Base-by-base conservation (phyloP, 2,329 filamentous ascomycete species). In the Pseudocercospora fijiensis region DNA sequence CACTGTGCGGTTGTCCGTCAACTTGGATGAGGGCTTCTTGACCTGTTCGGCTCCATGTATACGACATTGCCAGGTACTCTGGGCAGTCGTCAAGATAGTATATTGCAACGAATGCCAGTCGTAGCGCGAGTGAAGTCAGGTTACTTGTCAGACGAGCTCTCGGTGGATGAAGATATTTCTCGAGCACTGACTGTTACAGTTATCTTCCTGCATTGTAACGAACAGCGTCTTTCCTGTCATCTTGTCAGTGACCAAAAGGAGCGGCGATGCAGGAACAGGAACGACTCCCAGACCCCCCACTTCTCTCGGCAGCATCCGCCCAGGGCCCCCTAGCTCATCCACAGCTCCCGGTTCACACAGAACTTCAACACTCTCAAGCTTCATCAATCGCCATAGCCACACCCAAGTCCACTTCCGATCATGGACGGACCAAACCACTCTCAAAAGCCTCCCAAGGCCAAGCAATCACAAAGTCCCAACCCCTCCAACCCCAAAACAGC, bases 401-500 rank as follows among this genome's bases (percentile, higher is more conserved):
- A 30, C 28, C 8, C 28, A 30, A 30, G 7, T 30, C 28, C 8
- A 33, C 30, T 2, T 2, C 8, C 37, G 18, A 69, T 13, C 37
- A 75, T 75, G 73, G 62, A 71, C 57, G 64, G 68, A 24, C 70
- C 72, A 11, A 57, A 53, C 49, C 69, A 71, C 60, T 69, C 72
- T 1, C 73, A 73, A 47, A 60, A 69, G 55, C 67, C 69, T 52
- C 20, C 22, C 49, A 30, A 53, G 16, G 33, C 64, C 11, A 22
- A 41, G 22, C 20, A 45, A 22, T 41, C 13, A 1, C 24, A 51
- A 56, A 60, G 61, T 13, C 49, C 60, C n/a, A 45, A 65, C 9
- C 63, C 62, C 9, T 63, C 76, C 84, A 69, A 63, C 24, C 66
- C 62, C 18, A 66, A 69, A 52, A 70, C 60, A 8, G 60, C 70